These are phyloP conservation scores for Eucalyptus rudis DNA, from an alignment of 345 rosid genomes.

Conservation along the genomic window DNA sequence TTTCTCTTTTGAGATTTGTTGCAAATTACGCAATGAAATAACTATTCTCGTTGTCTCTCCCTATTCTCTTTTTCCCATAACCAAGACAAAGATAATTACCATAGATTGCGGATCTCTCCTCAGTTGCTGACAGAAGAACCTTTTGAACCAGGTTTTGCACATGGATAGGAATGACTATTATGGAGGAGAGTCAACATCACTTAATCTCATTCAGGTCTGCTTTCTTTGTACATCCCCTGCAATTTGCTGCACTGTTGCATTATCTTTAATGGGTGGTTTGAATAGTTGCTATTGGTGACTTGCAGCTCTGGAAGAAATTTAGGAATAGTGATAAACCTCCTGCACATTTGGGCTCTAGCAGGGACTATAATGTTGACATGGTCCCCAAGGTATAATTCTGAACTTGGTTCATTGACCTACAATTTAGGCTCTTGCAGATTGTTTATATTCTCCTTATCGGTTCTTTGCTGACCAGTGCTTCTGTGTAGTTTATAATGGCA, in stretches of 20 bases:
- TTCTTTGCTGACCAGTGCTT: not conserved
- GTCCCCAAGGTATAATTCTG: constrained; percentile 68
- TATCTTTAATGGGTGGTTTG: not conserved
- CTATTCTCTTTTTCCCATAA: not conserved
- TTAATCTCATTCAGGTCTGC: constrained; percentile 84
- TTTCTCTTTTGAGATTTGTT: not conserved
- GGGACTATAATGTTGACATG: constrained; percentile 99
- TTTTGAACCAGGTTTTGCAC: constrained; percentile 66
- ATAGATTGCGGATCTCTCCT: not conserved
- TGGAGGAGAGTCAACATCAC: constrained; percentile 98
- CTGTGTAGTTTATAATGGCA: constrained; percentile 86
- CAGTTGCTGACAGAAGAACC: not conserved
- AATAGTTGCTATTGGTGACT: not conserved
- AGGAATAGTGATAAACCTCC: constrained; percentile 88
- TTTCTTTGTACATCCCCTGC: not conserved
- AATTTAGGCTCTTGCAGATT: not conserved
- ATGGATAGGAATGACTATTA: constrained; percentile 97
- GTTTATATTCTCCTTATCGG: not conserved
- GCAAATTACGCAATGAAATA: not conserved
- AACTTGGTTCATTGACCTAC: not conserved
- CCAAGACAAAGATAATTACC: not conserved
- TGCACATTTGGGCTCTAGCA: constrained; percentile 78
- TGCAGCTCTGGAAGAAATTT: constrained; percentile 93
- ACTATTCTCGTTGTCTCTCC: not conserved
- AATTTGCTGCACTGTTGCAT: not conserved